A percentile compares a stretch with the other conserved stretches of the same genome.
Evolutionary conservation across 192 early-diverging fungal species (phyloP).

Genomic region (Coemansia sp.): DNA sequence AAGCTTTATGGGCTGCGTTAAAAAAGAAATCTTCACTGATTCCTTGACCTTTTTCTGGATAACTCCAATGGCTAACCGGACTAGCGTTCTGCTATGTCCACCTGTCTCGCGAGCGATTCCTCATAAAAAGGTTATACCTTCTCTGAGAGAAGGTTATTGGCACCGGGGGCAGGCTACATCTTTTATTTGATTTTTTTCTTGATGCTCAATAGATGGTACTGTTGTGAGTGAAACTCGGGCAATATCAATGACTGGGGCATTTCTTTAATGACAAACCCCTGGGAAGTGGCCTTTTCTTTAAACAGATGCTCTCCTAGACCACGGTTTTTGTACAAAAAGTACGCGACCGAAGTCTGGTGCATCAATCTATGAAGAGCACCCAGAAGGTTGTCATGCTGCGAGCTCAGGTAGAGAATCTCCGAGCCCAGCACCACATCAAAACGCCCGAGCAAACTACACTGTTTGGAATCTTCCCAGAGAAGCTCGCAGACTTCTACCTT

Average conservation of each 20-base stretch:
- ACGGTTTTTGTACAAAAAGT: conserved; percentile 32
- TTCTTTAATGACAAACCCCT: conserved; percentile 11
- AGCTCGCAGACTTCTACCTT: conserved; percentile 12
- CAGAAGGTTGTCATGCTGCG: conserved; percentile 16
- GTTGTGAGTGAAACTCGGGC: conserved; percentile 17
- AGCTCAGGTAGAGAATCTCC: conserved; percentile 30
- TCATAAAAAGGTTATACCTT: neutral
- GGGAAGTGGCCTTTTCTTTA: neutral
- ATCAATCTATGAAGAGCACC: conserved; percentile 13
- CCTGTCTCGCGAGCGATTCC: neutral
- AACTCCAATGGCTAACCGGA: neutral
- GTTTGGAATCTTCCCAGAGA: conserved; percentile 6
- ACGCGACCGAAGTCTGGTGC: conserved; percentile 12
- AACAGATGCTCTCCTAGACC: conserved; percentile 14
- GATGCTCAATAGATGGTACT: conserved; percentile 20
- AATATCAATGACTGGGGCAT: conserved; percentile 7
- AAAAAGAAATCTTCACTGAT: neutral
- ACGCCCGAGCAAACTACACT: neutral
- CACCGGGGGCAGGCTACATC: conserved; percentile 23
- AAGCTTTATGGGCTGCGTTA: neutral
- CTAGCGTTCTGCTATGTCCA: neutral
- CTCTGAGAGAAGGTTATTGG: neutral
- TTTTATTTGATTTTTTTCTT: conserved; percentile 8
- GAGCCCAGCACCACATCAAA: conserved; percentile 28
- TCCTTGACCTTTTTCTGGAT: conserved; percentile 1